Percentiles rank a stretch among this genome's conserved stretches.
phyloP scores from a whole-genome alignment of 192 early-diverging fungal species.

The Coemansia sp. region DNA sequence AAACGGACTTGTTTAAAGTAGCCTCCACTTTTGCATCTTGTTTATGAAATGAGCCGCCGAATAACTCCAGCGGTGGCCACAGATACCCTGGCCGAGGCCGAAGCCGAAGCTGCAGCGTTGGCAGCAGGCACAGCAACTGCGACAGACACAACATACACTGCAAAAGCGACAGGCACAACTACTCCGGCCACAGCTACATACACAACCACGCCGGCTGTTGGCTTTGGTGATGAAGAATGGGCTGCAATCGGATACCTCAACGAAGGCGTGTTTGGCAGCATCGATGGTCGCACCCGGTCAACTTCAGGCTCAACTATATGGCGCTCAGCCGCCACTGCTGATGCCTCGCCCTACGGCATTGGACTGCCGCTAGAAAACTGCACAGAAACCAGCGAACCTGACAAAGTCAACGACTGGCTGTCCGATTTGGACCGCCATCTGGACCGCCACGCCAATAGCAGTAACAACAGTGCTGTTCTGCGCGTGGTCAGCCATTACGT shows the following conservation, averaged over 20 bases:
- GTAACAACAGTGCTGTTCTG: constrained; percentile 5
- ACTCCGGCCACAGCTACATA: constrained; percentile 1
- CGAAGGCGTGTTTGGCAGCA: constrained; percentile 50
- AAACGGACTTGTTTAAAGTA: too few relatives aligned
- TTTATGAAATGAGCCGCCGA: constrained; percentile 18
- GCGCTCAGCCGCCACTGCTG: constrained; percentile 11
- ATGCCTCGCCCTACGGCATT: constrained; percentile 8
- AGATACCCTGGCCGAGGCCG: constrained; percentile 9
- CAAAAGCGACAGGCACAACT: constrained; percentile 6
- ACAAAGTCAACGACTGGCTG: constrained; percentile 44
- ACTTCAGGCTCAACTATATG: constrained; percentile 40
- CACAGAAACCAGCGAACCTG: constrained; percentile 42
- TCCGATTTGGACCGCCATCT: constrained; percentile 10
- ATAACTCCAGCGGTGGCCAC: constrained; percentile 4
- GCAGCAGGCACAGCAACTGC: not conserved
- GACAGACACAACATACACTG: not conserved
- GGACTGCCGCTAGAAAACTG: constrained; percentile 26
- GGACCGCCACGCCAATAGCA: constrained; percentile 13
- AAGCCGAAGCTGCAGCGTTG: constrained; percentile 14
- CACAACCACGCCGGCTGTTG: constrained; percentile 13
- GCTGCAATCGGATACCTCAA: constrained; percentile 19
- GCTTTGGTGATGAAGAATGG: constrained; percentile 30
- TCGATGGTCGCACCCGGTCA: constrained; percentile 39
- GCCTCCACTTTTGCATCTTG: too few relatives aligned
- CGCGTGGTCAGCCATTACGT: constrained; percentile 22